Base-by-base conservation (phyloP, 257 asterid species). In the Catharanthus roseus region DNA sequence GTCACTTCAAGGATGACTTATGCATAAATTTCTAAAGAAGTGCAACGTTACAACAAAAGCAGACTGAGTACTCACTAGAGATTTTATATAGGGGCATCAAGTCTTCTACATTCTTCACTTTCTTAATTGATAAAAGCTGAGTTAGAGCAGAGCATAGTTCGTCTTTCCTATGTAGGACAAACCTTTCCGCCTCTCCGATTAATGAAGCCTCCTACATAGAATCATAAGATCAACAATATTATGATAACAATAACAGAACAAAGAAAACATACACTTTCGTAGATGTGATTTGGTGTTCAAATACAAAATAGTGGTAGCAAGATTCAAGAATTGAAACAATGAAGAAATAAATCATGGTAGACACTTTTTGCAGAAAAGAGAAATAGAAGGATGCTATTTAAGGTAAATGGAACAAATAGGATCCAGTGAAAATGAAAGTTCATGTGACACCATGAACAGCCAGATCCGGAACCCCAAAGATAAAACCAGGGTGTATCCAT, bases 181-280 rank as follows among this genome's bases (percentile, higher is more conserved):
- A 82, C 81, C 85, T 91, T 74, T 93, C 99, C 34, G 99, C 96
- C 75, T 93, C 99, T 70, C 97, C 99, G 65, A 51, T 67, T 67
- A 85, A 77, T 68, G 87, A 70, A 78, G 74, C 86, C 77, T 83
- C 87, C 98, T 93, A 69, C 55, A 42, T 41, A 74, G 71, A 54
- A 65, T 54, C 47, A 39, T 72, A 70, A 57, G 33, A 53, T 42
- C 38, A 16, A 44, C 28, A 44, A 73, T 61, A 80, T 50, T 41
- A 77, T 53, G 64, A 68, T 5, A 67, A 29, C 21, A 49, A 49
- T 49, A 49, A 49, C 55, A 49, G 21, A 33, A 61, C 24, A 33
- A 33, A 19, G 16, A 62, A 62, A 9, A 9, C 0, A 29, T n/a
- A 53, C 5, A 53, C 56, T 58, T 31, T 6, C 16, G 66, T 33